Conservation (phyloP, 2,329 filamentous ascomycete species). For the Aureobasidium sp. region DNA sequence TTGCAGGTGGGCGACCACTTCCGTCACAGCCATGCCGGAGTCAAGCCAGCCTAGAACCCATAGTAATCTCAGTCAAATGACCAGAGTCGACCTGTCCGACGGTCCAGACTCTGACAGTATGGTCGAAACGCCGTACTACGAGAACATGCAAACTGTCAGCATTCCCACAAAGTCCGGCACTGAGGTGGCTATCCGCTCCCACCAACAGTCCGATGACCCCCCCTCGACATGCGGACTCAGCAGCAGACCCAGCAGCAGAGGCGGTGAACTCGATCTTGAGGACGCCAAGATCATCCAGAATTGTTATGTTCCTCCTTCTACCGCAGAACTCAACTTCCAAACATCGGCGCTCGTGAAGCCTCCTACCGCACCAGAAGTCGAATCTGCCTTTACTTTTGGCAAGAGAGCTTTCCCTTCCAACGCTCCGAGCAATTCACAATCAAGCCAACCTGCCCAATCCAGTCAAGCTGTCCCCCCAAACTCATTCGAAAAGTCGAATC, state of each 20-base stretch:
- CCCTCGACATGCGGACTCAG: neutral
- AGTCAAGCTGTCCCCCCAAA: neutral
- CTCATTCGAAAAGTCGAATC: neutral
- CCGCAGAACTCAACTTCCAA: neutral
- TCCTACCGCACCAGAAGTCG: neutral
- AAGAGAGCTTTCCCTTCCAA: neutral
- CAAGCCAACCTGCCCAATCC: neutral
- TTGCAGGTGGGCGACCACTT: neutral
- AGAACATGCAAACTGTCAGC: neutral
- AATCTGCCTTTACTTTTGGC: neutral
- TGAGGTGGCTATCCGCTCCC: neutral
- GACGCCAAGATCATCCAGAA: neutral
- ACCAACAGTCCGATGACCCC: neutral
- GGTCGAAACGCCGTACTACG: neutral
- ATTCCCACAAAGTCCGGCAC: constrained; percentile 14
- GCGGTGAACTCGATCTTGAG: neutral
- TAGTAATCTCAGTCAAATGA: neutral
- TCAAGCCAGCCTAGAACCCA: neutral
- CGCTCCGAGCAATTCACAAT: neutral
- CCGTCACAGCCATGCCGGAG: neutral
- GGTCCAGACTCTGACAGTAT: neutral
- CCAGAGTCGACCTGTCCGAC: neutral
- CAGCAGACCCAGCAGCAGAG: constrained; percentile 13
- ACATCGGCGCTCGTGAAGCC: neutral
- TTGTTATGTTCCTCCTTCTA: neutral